These are phyloP conservation scores for Stenogyne calaminthoides DNA, from an alignment of 305 asterid genomes.

Conservation along the genomic window DNA sequence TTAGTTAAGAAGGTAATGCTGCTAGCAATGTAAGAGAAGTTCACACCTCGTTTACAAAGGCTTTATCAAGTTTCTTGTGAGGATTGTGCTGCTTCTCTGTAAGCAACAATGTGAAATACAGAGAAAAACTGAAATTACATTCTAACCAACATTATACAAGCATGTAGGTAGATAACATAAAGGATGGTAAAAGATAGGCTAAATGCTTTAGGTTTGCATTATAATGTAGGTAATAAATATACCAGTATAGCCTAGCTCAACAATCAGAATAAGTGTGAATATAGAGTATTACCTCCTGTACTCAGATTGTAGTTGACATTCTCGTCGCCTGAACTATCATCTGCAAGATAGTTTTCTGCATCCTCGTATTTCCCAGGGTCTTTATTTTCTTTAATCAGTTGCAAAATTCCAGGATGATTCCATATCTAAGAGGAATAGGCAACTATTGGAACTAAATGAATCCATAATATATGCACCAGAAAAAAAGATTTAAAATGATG, in stretches of 20 bases:
- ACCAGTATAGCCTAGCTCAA: too few species aligned
- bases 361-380: slow-evolving; percentile 56
- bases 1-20: too few species aligned
- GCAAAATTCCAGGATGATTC: slow-evolving; percentile 95
- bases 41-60: slow-evolving; percentile 51
- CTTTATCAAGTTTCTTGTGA: slow-evolving; percentile 43
- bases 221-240: too few species aligned
- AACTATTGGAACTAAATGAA: too few species aligned
- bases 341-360: slow-evolving; percentile 55
- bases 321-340: slow-evolving; percentile 81
- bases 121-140: background rate
- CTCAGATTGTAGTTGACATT: slow-evolving; percentile 60
- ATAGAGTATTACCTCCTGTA: slow-evolving; percentile 56
- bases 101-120: slow-evolving; percentile 19
- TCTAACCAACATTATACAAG: background rate
- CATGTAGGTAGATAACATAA: too few species aligned
- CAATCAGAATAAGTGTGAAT: background rate
- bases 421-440: slow-evolving; percentile 57
- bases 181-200: too few species aligned
- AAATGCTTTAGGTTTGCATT: too few species aligned
- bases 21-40: background rate
- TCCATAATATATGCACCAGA: too few species aligned
- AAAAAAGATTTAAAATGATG: too few species aligned
- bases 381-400: slow-evolving; percentile 65
- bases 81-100: slow-evolving; percentile 65